Evolutionary conservation across 2,329 filamentous ascomycete genomes (phyloP).

Genomic region (Penicillium sp.): DNA sequence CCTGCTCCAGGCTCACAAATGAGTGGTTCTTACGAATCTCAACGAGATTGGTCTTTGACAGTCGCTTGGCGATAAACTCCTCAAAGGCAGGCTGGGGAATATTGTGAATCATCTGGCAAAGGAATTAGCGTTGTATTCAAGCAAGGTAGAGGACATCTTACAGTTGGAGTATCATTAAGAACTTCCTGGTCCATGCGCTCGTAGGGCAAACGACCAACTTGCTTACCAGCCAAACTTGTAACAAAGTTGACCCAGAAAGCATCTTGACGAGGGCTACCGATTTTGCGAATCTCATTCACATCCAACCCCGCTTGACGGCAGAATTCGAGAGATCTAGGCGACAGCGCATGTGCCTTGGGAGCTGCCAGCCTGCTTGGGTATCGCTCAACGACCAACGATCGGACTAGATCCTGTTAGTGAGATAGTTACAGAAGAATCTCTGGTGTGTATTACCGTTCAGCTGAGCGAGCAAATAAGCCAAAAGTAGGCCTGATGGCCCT

Average conservation of each 20-base stretch:
- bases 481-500: slow-evolving; percentile 38
- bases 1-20: slow-evolving; percentile 35
- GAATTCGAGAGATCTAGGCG: slow-evolving; percentile 29
- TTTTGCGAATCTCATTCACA: slow-evolving; percentile 23
- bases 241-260: slow-evolving; percentile 45
- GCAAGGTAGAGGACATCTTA: slow-evolving; percentile 1
- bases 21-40: slow-evolving; percentile 16
- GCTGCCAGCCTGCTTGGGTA: slow-evolving; percentile 27
- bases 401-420: slow-evolving; percentile 12
- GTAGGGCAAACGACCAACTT: slow-evolving; percentile 37
- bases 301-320: slow-evolving; percentile 29
- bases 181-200: slow-evolving; percentile 28
- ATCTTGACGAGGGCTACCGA: slow-evolving; percentile 26
- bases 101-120: slow-evolving; percentile 43
- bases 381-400: slow-evolving; percentile 30
- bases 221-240: slow-evolving; percentile 38
- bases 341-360: slow-evolving; percentile 32
- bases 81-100: slow-evolving; percentile 46
- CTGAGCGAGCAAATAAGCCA: slow-evolving; percentile 35
- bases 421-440: neutral
- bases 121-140: neutral
- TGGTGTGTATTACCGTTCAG: slow-evolving; percentile 23
- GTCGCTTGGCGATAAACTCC: slow-evolving; percentile 29
- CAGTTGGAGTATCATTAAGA: slow-evolving; percentile 38
- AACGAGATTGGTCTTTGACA: slow-evolving; percentile 20